A percentile compares a stretch with the other conserved stretches of the same genome.
phyloP scores from a whole-genome alignment of 495 filamentous ascomycete genomes.

The Aspergillus sparsus region DNA sequence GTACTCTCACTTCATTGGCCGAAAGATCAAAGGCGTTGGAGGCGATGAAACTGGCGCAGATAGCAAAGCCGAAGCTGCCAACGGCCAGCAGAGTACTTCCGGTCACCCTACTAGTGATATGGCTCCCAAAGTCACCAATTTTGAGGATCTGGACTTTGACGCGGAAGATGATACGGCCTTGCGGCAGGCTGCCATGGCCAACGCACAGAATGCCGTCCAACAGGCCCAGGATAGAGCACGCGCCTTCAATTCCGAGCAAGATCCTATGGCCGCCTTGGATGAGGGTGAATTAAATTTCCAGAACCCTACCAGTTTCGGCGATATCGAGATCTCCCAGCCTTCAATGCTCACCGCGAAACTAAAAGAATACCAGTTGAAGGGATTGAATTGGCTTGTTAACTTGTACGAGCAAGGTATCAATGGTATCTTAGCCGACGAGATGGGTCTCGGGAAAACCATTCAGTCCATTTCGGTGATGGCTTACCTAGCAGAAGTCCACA shows the following conservation, averaged over 20 bases:
- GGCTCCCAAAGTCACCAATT: conserved; percentile 77
- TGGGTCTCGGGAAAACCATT: conserved; percentile 98
- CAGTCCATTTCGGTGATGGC: conserved; percentile 99
- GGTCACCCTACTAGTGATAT: conserved; percentile 60
- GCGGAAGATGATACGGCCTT: conserved; percentile 85
- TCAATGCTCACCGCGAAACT: conserved; percentile 90
- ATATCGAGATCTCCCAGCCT: conserved; percentile 90
- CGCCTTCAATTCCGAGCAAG: conserved; percentile 75
- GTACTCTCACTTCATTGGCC: conserved; percentile 99
- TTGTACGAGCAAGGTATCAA: conserved; percentile 99
- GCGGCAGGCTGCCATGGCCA: conserved; percentile 82
- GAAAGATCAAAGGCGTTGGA: conserved; percentile 96
- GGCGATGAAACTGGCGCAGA: conserved; percentile 76
- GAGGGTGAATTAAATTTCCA: conserved; percentile 99
- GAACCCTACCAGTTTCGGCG: conserved; percentile 91
- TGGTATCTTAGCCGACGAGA: conserved; percentile 97
- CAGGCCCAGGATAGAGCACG: conserved; percentile 91
- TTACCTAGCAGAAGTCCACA: conserved; percentile 93
- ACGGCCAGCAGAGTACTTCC: conserved; percentile 49
- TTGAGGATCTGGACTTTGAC: conserved; percentile 95
- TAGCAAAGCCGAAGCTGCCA: conserved; percentile 49
- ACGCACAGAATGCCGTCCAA: conserved; percentile 94
- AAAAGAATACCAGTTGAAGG: conserved; percentile 98
- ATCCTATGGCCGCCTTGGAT: conserved; percentile 53
- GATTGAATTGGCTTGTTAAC: conserved; percentile 98